Conservation (phyloP, 345 rosid genomes). For the Murraya koenigii region DNA sequence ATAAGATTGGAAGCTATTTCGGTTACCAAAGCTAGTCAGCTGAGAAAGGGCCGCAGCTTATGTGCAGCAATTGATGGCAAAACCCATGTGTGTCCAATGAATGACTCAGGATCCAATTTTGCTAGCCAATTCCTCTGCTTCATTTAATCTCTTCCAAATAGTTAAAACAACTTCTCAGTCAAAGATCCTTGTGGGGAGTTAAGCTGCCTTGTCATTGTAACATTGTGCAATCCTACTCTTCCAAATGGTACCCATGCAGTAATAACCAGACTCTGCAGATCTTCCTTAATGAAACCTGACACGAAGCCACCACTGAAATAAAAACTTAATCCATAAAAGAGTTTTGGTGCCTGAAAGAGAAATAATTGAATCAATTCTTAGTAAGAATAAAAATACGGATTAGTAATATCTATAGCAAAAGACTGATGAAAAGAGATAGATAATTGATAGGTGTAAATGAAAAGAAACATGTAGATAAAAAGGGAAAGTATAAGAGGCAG, state of each 20-base stretch:
- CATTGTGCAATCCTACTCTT: constrained; percentile 26
- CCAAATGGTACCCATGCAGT: constrained; percentile 56
- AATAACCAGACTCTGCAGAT: too few species aligned
- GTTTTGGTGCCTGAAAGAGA: too few species aligned
- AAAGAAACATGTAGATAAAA: neutral
- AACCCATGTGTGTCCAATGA: constrained; percentile 70
- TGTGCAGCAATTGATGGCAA: constrained; percentile 77
- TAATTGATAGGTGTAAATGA: neutral
- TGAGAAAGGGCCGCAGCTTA: constrained; percentile 42
- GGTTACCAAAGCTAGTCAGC: constrained; percentile 1
- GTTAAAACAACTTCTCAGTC: too few species aligned
- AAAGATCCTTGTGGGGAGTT: constrained; percentile 48
- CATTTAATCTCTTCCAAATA: too few species aligned
- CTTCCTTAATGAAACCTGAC: constrained; percentile 57
- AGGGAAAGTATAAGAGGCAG: neutral
- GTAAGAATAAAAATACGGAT: too few species aligned
- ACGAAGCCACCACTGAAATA: too few species aligned
- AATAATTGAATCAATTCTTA: too few species aligned
- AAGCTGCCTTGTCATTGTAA: constrained; percentile 10
- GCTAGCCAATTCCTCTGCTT: too few species aligned
- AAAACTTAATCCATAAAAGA: too few species aligned
- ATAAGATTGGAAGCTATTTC: too few species aligned
- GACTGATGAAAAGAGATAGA: too few species aligned
- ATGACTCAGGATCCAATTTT: constrained; percentile 31
- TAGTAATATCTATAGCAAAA: too few species aligned